Conservation (phyloP, 768 basidiomycete genomes). For the Calocera cornea region DNA sequence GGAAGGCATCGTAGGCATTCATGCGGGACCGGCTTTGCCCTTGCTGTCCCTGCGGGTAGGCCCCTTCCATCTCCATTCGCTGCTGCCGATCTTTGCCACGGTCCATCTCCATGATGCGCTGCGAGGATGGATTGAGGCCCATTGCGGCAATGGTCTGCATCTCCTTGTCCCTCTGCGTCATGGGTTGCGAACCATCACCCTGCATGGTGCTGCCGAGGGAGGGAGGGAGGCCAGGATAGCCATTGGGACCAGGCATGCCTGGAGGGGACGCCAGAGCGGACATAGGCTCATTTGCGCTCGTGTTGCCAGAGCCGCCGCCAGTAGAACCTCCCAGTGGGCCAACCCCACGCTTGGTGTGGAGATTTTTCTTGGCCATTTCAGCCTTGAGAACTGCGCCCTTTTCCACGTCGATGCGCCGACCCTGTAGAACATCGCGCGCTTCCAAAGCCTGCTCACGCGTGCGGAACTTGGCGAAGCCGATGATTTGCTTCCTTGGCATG, state of each 20-base stretch:
- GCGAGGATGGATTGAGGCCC: slow-evolving; percentile 26
- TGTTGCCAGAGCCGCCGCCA: slow-evolving; percentile 19
- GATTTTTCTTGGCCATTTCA: slow-evolving; percentile 99
- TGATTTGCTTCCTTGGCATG: slow-evolving; percentile 83
- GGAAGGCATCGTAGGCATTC: slow-evolving; percentile 64
- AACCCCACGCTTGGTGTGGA: slow-evolving; percentile 86
- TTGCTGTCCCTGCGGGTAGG: slow-evolving; percentile 28
- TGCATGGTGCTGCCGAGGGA: slow-evolving; percentile 7
- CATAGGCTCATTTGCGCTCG: slow-evolving; percentile 20
- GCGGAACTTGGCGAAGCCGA: slow-evolving; percentile 94
- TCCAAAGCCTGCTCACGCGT: slow-evolving; percentile 74
- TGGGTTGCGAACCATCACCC: slow-evolving; percentile 17
- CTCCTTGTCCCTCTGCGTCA: slow-evolving; percentile 37
- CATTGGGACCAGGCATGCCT: slow-evolving; percentile 18
- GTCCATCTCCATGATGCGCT: slow-evolving; percentile 20
- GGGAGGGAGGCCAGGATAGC: slow-evolving; percentile 5
- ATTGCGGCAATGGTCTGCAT: slow-evolving; percentile 36
- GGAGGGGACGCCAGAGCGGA: slow-evolving; percentile 12
- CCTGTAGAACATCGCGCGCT: slow-evolving; percentile 79
- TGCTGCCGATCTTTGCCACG: slow-evolving; percentile 23
- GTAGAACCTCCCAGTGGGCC: slow-evolving; percentile 41
- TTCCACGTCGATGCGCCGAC: slow-evolving; percentile 80
- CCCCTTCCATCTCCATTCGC: slow-evolving; percentile 38
- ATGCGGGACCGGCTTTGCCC: slow-evolving; percentile 26
- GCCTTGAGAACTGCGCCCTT: slow-evolving; percentile 89